Evolutionary conservation across 2,329 filamentous ascomycete genomes (phyloP), one percentile per base, ranked within the genome.

Genomic region (Penicillium sp.): DNA sequence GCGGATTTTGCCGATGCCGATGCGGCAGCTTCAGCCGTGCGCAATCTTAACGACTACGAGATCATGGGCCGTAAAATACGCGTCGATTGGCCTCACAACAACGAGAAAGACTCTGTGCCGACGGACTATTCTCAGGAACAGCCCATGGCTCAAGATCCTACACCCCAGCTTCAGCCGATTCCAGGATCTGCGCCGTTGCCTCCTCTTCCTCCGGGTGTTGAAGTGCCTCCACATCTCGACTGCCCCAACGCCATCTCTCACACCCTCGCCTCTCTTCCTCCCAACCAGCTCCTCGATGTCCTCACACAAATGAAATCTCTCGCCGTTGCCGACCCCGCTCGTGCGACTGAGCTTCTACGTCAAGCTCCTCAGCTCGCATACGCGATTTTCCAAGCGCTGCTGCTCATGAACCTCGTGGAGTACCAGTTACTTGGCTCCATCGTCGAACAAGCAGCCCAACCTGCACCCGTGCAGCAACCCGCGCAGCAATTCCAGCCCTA

Each of bases 41-140:
- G 91, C 58, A 97, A 98, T 66, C 75, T 97, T 42, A 95, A 97
- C 73, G 89, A 95, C 68, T 85, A 89, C 71, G 91, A 97, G 67
- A 84, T 96, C 64, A 94, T 95, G 84, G 89, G 89, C 45, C 82
- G 93, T 61, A 95, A 95, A 69, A 79, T 98, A 54, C 82, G 90
- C 50, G 93, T 98, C 46, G 93, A 97, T 70, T 98, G 94, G 71
- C 93, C 88, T 49, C 95, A 95, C 68, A 91, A 96, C 67, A 88
- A 89, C 55, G 85, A 85, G 58, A 85, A 82, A 52, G 83, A 84
- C 51, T 82, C 86, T 46, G 81, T 74, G 8, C 70, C 71, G 10
- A 65, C 66, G 26, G 75, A 79, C 59, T 76, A 74, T 56, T 69
- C 75, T 27, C 69, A 73, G 42, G 64, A 65, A 26, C 66, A 68